Evolutionary conservation across 495 filamentous ascomycete genomes (phyloP).

Genomic region (Neurospora sp.): DNA sequence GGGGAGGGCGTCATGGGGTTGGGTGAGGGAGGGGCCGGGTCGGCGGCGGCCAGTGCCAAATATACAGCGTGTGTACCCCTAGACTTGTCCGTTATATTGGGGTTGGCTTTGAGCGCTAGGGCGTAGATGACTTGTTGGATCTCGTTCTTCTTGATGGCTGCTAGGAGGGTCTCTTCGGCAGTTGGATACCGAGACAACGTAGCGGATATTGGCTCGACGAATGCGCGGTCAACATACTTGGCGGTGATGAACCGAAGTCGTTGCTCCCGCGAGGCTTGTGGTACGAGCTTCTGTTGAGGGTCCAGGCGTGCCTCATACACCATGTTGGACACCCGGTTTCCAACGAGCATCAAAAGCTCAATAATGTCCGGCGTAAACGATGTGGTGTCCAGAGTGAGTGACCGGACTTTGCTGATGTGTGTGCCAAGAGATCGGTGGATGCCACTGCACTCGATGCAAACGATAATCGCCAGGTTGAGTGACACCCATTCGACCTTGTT

Average conservation of each 20-base stretch:
- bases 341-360: constrained; percentile 84
- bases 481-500: constrained; percentile 97
- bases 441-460: constrained; percentile 97
- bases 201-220: constrained; percentile 66
- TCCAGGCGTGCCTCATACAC: constrained; percentile 88
- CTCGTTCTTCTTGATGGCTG: constrained; percentile 88
- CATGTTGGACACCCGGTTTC: constrained; percentile 92
- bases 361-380: constrained; percentile 95
- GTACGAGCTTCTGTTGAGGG: constrained; percentile 54
- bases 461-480: constrained; percentile 90
- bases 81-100: constrained; percentile 78
- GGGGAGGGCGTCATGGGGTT: constrained; percentile 13
- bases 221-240: constrained; percentile 83
- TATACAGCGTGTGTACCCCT: constrained; percentile 81
- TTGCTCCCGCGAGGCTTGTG: constrained; percentile 76
- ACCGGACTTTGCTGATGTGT: constrained; percentile 95
- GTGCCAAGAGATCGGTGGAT: constrained; percentile 96
- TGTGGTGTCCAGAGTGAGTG: constrained; percentile 86
- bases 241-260: constrained; percentile 85
- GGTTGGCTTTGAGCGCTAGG: constrained; percentile 75
- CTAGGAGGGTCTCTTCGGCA: constrained; percentile 83
- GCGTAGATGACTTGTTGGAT: constrained; percentile 86
- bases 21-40: constrained; percentile 66
- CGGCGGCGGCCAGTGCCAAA: constrained; percentile 87
- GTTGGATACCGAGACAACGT: constrained; percentile 67